Base-by-base conservation (phyloP, 2,329 filamentous ascomycete genomes). In the Capronia epimyces region DNA sequence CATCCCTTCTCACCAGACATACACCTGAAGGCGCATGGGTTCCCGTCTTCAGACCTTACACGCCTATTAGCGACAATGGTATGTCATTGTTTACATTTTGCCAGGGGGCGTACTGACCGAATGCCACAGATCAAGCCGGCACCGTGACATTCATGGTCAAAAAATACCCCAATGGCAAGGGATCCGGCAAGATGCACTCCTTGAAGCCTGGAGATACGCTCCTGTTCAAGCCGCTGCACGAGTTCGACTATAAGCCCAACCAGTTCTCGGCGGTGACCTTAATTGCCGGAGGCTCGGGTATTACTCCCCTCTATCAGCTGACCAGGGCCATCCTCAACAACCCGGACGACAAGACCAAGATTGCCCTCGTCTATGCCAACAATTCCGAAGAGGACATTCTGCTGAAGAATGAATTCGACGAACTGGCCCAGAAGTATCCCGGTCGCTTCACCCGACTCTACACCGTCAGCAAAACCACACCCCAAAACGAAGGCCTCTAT, bases 221-320 rank as follows among this genome's bases (percentile, higher is more conserved):
- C 10, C 75, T 74, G 36, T 81, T 87, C 59, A 71, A 77, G 4
- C 71, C 77, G 3, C 67, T 87, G 3, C 72, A 71, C 15, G 77
- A 74, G 21, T 77, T 78, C 63, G 61, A 66, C 27, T 85, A 79
- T 76, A 75, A 70, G 18, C 69, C 77, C 22, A 71, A 71, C 47
- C 59, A 66, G 46, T 62, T 67, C 69, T 63, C 71, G 66, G 61
- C 63, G 62, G 66, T 88, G n/a, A 77, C 79, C 2, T 72, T 87
- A 32, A 77, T 88, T 37, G 84, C 84, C 0, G 84, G 85, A 39
- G 84, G 85, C 10, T 83, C 82, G 0, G 85, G 85, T 15, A 86
- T 89, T 57, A 87, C 84, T 0, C 84, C 85, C 0, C 76, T 84
- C 57, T 86, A 80, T 63, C 81, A 85, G 63, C 75, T 86, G 1